Percentiles rank a stretch among this genome's conserved stretches.
Conservation (phyloP, 2,329 filamentous ascomycete species). For the Claviceps monticola region DNA sequence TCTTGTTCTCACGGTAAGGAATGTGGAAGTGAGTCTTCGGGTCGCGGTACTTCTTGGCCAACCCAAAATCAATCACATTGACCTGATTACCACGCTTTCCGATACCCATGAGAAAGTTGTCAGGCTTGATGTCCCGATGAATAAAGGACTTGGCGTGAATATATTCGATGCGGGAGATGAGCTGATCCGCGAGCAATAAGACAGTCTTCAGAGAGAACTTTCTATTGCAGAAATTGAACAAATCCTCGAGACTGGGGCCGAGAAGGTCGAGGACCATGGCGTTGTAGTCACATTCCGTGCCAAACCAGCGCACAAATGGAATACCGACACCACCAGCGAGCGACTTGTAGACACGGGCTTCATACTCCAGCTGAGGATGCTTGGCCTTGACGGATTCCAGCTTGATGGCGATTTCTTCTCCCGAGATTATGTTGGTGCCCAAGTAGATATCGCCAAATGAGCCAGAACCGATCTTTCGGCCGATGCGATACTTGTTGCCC, state of each 20-base stretch:
- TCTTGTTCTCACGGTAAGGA: slow-evolving; percentile 99
- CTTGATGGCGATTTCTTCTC: slow-evolving; percentile 99
- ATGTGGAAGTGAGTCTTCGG: slow-evolving; percentile 99
- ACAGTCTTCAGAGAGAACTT: slow-evolving; percentile 99
- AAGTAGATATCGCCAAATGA: slow-evolving; percentile 98
- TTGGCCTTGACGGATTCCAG: slow-evolving; percentile 99
- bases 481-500: slow-evolving; percentile 99
- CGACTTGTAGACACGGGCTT: slow-evolving; percentile 82
- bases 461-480: slow-evolving; percentile 95
- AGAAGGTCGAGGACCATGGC: slow-evolving; percentile 98
- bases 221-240: slow-evolving; percentile 99
- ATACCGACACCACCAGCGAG: slow-evolving; percentile 96
- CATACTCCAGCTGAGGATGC: slow-evolving; percentile 97
- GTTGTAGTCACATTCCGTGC: slow-evolving; percentile 99
- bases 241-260: slow-evolving; percentile 86
- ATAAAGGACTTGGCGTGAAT: slow-evolving; percentile 99
- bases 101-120: slow-evolving; percentile 99
- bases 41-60: slow-evolving; percentile 99
- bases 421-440: slow-evolving; percentile 98
- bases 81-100: slow-evolving; percentile 99
- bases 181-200: slow-evolving; percentile 86
- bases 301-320: slow-evolving; percentile 98
- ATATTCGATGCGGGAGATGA: slow-evolving; percentile 98
- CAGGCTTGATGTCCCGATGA: slow-evolving; percentile 98
- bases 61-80: slow-evolving; percentile 97